These are phyloP conservation scores for Candida coquimbonensis DNA, from an alignment of 805 yeast species.

Conservation along the genomic window DNA sequence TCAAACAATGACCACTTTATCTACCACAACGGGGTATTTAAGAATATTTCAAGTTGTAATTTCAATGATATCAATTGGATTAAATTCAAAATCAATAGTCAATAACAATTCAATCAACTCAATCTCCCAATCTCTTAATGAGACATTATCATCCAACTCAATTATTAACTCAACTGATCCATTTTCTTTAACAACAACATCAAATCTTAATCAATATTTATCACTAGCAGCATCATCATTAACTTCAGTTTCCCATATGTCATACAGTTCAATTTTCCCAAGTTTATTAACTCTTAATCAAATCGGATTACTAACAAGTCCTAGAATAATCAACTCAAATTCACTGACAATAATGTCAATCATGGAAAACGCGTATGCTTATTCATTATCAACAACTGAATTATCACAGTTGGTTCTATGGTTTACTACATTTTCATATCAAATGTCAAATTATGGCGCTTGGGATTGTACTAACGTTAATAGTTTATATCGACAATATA, in stretches of 20 bases:
- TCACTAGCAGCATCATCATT: conserved; percentile 1
- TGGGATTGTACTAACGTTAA: conserved; percentile 22
- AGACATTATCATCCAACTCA: background rate
- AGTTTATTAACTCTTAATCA: conserved; percentile 3
- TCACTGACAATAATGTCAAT: conserved; percentile 1
- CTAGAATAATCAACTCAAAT: background rate
- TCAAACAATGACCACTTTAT: too few species aligned
- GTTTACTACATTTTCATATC: conserved; percentile 20
- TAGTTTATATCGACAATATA: conserved; percentile 20
- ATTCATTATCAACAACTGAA: conserved; percentile 13
- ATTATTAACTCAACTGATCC: background rate
- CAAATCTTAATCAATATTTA: background rate
- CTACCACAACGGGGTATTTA: background rate
- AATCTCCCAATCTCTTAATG: background rate
- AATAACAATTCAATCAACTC: background rate
- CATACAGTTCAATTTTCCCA: background rate
- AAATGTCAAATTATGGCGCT: conserved; percentile 21
- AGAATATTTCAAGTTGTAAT: background rate
- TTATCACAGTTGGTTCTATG: conserved; percentile 15
- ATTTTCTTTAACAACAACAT: background rate
- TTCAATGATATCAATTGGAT: background rate
- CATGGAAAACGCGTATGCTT: conserved; percentile 3
- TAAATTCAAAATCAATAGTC: background rate
- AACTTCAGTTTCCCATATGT: background rate
- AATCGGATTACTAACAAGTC: conserved; percentile 6